Conservation (phyloP, 345 rosid species). For the Theobroma cacao region DNA sequence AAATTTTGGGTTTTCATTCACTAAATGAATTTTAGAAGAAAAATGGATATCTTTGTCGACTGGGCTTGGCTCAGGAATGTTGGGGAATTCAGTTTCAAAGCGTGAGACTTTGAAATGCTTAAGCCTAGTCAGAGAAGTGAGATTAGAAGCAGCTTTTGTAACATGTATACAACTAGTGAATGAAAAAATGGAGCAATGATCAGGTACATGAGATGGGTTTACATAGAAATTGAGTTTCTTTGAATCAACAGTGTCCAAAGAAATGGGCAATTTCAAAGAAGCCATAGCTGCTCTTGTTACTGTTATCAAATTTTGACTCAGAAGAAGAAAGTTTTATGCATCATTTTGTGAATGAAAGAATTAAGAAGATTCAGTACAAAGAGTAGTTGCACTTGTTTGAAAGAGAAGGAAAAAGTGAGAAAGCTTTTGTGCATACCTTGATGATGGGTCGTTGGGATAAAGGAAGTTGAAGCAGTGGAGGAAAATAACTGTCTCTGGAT, state of each 20-base stretch:
- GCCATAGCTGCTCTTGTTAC: conserved; percentile 33
- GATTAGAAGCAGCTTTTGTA: conserved; percentile 27
- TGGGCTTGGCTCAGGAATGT: conserved; percentile 21
- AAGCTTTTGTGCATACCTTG: neutral
- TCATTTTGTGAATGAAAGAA: neutral
- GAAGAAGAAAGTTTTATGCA: neutral
- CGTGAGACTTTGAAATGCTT: conserved; percentile 37
- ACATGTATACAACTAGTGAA: conserved; percentile 27
- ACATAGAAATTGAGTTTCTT: conserved; percentile 41
- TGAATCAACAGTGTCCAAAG: conserved; percentile 48
- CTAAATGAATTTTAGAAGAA: conserved; percentile 18
- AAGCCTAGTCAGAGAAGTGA: conserved; percentile 36
- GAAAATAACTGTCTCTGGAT: conserved; percentile 5
- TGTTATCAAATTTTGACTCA: neutral
- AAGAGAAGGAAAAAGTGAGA: neutral
- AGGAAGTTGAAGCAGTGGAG: conserved; percentile 18
- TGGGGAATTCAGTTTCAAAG: conserved; percentile 32
- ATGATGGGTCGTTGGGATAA: conserved; percentile 8
- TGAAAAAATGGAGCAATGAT: conserved; percentile 38
- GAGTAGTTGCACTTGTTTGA: neutral
- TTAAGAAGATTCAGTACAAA: neutral
- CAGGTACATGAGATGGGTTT: conserved; percentile 39
- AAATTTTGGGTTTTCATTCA: conserved; percentile 19
- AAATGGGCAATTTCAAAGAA: conserved; percentile 45
- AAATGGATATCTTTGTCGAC: conserved; percentile 21